These are phyloP conservation scores for Melaleuca alternifolia DNA, from an alignment of 345 rosid species.

Conservation along the genomic window DNA sequence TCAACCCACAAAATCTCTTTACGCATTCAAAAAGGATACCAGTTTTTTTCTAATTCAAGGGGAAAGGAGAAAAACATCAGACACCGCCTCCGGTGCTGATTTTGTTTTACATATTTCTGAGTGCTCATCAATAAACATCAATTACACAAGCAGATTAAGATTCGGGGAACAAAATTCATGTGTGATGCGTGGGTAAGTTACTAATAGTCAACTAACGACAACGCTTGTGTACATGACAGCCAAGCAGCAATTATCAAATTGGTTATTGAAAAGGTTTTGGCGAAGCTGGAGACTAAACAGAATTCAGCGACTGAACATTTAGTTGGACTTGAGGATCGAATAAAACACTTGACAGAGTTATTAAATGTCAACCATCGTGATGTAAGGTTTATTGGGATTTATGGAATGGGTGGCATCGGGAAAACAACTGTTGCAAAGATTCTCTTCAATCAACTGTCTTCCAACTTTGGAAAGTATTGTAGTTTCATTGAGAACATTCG, in stretches of 20 bases:
- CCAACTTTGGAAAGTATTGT: neutral
- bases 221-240: no score
- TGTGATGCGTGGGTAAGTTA: no score
- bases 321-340: neutral
- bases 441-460: neutral
- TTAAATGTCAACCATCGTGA: neutral
- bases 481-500: neutral
- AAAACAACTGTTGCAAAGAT: neutral
- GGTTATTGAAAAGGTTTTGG: neutral
- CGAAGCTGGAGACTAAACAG: neutral
- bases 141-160: no score
- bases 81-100: no score
- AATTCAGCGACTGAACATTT: neutral
- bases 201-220: no score
- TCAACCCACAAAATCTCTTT: accelerated
- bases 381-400: neutral
- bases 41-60: no score
- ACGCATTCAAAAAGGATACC: accelerated
- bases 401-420: neutral
- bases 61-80: no score
- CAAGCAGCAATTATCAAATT: neutral
- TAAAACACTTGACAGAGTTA: neutral
- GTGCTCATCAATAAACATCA: neutral
- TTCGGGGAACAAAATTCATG: no score
- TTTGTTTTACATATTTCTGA: no score